Evolutionary conservation across 371 early-diverging fungal species (phyloP), one percentile per base, ranked within the genome.

Genomic region (Cokeromyces recurvatus): DNA sequence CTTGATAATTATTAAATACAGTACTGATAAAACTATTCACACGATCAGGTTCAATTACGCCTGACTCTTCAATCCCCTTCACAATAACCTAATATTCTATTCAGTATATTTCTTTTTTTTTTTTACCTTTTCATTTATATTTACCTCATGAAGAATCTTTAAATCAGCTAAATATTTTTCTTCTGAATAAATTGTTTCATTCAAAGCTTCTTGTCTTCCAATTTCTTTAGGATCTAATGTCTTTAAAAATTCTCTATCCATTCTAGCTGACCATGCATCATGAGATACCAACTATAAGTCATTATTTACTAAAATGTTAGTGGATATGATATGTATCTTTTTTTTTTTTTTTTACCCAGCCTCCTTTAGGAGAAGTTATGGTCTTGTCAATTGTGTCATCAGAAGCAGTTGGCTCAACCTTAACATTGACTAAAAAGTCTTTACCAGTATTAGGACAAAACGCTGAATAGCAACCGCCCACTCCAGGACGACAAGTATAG

Each of bases 191-290:
- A 95, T 86, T 35, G 93, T 59, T 69, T 95, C 95, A 63, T 85
- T 94, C 42, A 95, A 83, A 22, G 83, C 83, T 62, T 95, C 94
- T 61, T 95, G 95, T 2, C 95, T 78, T 46, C 84, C 89, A 54
- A 80, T 80, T 59, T 95, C 95, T 17, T 72, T 59, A 15, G 78
- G 66, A 14, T 84, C 80, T 1, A 89, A 72, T 1, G 82, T 74
- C 21, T 84, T 79, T 4, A 84, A 52, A 15, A 94, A 64, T 11
- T 85, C 85, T 53, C 77, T 77, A 4, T 90, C 83, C 11, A 86
- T 82, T 4, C 78, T 59, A 40, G 67, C 72, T 15, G 83, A 73
- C 89, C 87, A 89, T 46, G 77, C 66, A 35, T 57, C 68, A 55
- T 51, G 65, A 47, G 43, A 53, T 29, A 59, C 54, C 41, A 53